Base-by-base conservation (phyloP, 345 rosid species). In the Luvunga scandens region DNA sequence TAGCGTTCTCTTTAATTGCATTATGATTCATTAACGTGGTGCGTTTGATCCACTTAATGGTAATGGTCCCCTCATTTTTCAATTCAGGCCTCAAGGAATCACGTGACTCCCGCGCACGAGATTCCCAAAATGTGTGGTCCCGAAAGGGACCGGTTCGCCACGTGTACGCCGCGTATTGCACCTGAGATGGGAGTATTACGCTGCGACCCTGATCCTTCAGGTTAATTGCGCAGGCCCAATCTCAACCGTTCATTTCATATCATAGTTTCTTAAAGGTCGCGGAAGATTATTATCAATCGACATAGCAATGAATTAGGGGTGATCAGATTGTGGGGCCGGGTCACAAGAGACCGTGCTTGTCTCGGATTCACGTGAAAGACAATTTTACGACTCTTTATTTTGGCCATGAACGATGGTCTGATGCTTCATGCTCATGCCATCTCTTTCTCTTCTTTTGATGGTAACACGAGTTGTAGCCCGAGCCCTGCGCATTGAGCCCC, bases 381-480 rank as follows among this genome's bases (percentile, higher is more conserved):
- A 30, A 31, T 14, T 14, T 34, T 30, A 9, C 36, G 34, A 8
- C 62, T 31, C 6, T 39, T 27, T 18, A 9, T 38, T 74, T 5
- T 45, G 16, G 53, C 30, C 50, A 30, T 55, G 33, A 53, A 22
- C 55, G 24, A 34, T 76, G 24, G 4, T n/a, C 65, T 36, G 72
- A 50, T 63, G 34, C 56, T 31, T 48, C 69, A 9, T 48, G 33
- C 28, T 18, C 21, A 14, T 45, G 18, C 50, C 50, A 45, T 24
- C 31, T 45, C 34, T 78, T 78, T 78, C 81, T 62, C 81, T 63
- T 50, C 76, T 71, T 71, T 78, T 71, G n/a, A 78, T 30, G 76
- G 63, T n/a, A 25, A 67, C 79, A 25, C 66, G 57, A 56, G 79
- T 56, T 13, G 25, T 33, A n/a, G 34, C 25, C 72, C 53, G 65